Evolutionary conservation across 148 eudicot species (phyloP), one percentile per base, ranked within the genome.

Genomic region (Silene latifolia): DNA sequence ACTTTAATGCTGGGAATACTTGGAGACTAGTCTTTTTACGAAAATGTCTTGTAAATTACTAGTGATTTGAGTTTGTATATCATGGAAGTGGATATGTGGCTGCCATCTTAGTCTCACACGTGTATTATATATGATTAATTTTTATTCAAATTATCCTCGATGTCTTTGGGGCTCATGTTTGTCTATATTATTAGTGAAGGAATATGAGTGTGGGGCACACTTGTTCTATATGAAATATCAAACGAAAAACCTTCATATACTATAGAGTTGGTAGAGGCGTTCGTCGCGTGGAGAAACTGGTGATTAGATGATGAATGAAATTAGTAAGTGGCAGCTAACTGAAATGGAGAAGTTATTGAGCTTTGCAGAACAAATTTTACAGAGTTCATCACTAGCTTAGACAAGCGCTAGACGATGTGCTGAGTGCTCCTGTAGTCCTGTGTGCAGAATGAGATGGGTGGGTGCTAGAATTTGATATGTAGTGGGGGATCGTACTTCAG

Each of bases 41-140:
- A 70, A 59, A 54, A 27, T 27, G 35, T 2, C 68, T 4, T 74
- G 2, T 23, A 48, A 27, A 27, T 48, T 44, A 74, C 57, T 20
- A 62, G 48, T 18, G 67, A 57, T 77, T 35, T 51, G 9, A 10
- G 24, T 25, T 63, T 32, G 71, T 7, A 32, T 15, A 1, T 47
- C 56, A 23, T 18, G 32, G 18, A 19, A 46, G 39, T 68, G 73
- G 46, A 35, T 68, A 1, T n/a, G 27, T 75, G 57, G 77, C 63
- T 53, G 61, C 42, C 63, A 29, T 35, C 15, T 5, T 72, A n/a
- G 29, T 19, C 39, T 44, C 35, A 32, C 35, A 32, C 5, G 35
- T 32, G 5, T 32, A 32, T 32, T 32, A 15, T 63, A 15, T 63
- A 5, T 27, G 42, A 63, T 12, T 27, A 21, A 6, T 63, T 42